Evolutionary conservation across 805 yeast species (phyloP), one percentile per base, ranked within the genome.

Genomic region (Candida odintsovae): DNA sequence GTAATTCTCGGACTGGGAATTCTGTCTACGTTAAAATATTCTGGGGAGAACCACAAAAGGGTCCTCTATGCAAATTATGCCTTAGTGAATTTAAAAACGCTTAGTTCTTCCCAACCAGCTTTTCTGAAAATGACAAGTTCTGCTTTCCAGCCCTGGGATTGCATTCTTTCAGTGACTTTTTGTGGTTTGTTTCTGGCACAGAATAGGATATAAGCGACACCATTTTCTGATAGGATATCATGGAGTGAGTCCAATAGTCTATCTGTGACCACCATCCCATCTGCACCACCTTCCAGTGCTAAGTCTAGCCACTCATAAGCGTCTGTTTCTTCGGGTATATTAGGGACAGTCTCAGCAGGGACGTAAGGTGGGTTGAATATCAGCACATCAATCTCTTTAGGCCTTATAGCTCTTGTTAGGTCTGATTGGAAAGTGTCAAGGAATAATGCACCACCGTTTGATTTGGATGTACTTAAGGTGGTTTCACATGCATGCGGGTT

Each of bases 321-420:
- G 10, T 72, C 76, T 3, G 70, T 72, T 0, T 53, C 55, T 0
- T 48, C 49, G 0, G 94, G 94, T 1, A 76, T 54, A 0, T 52
- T 58, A 0, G 98, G 97, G 0, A 88, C 85, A 0, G 58, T 59
- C 48, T 82, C 90, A 1, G 92, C 87, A 0, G 99, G 99, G 1
- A 94, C 99, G 61, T 94, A 94, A 0, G 99, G 99, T 0, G 99
- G 99, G 59, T 94, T 94, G 66, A 94, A 94, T 1, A 94, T 71
- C 20, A 94, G 67, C 1, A 92, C 47, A 57, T 94, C 98, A 2
- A 90, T 73, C 5, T 66, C 43, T 2, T 71, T 54, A 0, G 59
- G 58, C 12, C 75, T 62, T 10, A 89, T 51, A 3, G 78, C 71
- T 10, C 73, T 55, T 0, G 85, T 75, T 26, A 90, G 65, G 56